Base-by-base conservation (phyloP, 805 yeast genomes). In the Yarrowia porcina region DNA sequence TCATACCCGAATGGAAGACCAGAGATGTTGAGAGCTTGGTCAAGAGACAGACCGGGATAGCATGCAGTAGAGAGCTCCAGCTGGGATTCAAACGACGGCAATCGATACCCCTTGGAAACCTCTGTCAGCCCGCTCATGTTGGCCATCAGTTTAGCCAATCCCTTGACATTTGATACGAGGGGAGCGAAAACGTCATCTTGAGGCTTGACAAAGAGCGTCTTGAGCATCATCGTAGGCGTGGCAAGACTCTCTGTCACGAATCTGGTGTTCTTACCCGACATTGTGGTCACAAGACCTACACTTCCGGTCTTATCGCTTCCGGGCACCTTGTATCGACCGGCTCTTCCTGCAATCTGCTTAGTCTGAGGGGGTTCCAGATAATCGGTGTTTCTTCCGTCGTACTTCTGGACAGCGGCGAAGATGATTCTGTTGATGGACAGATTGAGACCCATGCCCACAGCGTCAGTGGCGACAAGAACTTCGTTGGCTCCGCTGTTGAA, bases 401-500 rank as follows among this genome's bases (percentile, higher is more conserved):
- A 56, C 73, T 94, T 94, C 54, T 72, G 72, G 27, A 82, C 76
- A 0, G 86, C 80, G 17, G 88, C 83, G 71, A 94, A 92, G 1
- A 94, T 81, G 5, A 94, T 82, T 65, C 98, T 77, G 64, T 85
- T 83, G 67, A 94, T 92, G 25, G 89, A 86, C 69, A 94, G 77
- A 70, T 94, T 94, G 61, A 94, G 79, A 0, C 99, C 99, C 97
- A 94, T 93, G 1, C 99, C 99, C 66, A 94, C 85, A 0, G 99
- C 99, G 76, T 94, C 98, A 2, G 97, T 89, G 1, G 99, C 98
- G 7, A 94, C 89, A 38, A 94, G 77, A n/a, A 89, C 80, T 69
- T 92, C 94, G 66, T 84, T 87, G 35, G 82, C 81, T 1, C 96
- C 93, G n/a, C 71, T 75, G 71, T 94, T 94, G 73, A 94, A 94